Conservation (phyloP, 169 alveolate genomes). For the Plasmodium vinckei region DNA sequence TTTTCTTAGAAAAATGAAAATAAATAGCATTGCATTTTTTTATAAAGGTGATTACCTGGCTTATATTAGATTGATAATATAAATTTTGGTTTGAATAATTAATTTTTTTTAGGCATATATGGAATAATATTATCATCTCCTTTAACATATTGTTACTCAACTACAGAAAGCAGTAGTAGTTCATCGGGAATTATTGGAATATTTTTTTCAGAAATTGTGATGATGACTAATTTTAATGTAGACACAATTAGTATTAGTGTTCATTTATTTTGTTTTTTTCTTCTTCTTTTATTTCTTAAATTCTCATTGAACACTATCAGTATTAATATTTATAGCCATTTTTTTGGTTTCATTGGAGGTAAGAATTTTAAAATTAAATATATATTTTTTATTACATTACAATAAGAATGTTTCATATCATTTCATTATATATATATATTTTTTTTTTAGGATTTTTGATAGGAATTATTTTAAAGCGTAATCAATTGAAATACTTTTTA, state of each 20-base stretch:
- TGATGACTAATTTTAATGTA: constrained; percentile 78
- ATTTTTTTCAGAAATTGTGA: constrained; percentile 76
- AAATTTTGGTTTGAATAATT: not conserved
- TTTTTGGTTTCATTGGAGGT: constrained; percentile 77
- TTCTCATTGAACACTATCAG: constrained; percentile 63
- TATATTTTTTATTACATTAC: not conserved
- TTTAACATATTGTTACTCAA: constrained; percentile 72
- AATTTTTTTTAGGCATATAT: constrained; percentile 54
- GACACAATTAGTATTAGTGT: constrained; percentile 77
- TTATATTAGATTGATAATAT: not conserved
- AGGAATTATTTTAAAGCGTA: constrained; percentile 69
- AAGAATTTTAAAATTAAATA: not conserved
- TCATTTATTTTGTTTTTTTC: constrained; percentile 75
- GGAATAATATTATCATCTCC: constrained; percentile 75
- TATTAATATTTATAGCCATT: constrained; percentile 73
- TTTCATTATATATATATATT: not conserved
- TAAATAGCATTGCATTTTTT: not conserved
- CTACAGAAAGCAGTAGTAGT: constrained; percentile 77
- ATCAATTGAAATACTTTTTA: constrained; percentile 71
- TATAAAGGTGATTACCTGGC: not conserved
- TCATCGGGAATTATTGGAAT: constrained; percentile 76
- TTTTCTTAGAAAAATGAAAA: not conserved
- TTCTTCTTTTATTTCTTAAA: constrained; percentile 69
- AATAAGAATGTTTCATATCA: too few relatives aligned
- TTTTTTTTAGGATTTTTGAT: constrained; percentile 57